Base-by-base conservation (phyloP, 257 asterid genomes). In the Mitragyna speciosa region DNA sequence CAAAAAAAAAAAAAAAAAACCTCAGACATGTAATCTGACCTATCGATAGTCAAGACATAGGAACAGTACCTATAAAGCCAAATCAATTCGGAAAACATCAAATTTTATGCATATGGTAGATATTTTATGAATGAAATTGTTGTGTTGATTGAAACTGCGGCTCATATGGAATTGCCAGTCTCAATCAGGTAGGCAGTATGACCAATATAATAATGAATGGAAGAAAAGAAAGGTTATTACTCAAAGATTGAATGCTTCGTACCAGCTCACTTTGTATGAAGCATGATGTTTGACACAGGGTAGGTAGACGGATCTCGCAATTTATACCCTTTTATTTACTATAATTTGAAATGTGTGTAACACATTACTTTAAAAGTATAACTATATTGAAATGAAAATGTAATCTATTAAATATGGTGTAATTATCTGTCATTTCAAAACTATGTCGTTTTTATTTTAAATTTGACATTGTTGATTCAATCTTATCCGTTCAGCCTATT, bases 241-340 rank as follows among this genome's bases (percentile, higher is more conserved):
- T 56, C 64, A 56, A 56, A 56, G 26, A 56, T 56, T 56, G 26
- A 22, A 56, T 56, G 64, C n/a, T 12, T 22, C 22, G 28, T 58
- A 58, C 24, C 22, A 22, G 26, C 65, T 22, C 12, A 58, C 14
- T n/a, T 26, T n/a, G 16, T 26, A 8, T 26, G 68, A 63, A 63
- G 36, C 73, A 41, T 39, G 73, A 20, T 39, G 52, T 28, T 69
- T 69, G 73, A 69, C 73, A 41, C 7, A 66, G 15, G 71, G 71
- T 19, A 6, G 39, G 70, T 22, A 59, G n/a, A n/a, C n/a, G n/a
- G n/a, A n/a, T n/a, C n/a, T n/a, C n/a, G n/a, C n/a, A n/a, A n/a
- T n/a, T n/a, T n/a, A n/a, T n/a, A n/a, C n/a, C n/a, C n/a, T n/a
- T n/a, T n/a, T n/a, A n/a, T n/a, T n/a, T n/a, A n/a, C n/a, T n/a